Evolutionary conservation across 2,329 filamentous ascomycete species (phyloP).

Genomic region (Stemphylium vesicarium): DNA sequence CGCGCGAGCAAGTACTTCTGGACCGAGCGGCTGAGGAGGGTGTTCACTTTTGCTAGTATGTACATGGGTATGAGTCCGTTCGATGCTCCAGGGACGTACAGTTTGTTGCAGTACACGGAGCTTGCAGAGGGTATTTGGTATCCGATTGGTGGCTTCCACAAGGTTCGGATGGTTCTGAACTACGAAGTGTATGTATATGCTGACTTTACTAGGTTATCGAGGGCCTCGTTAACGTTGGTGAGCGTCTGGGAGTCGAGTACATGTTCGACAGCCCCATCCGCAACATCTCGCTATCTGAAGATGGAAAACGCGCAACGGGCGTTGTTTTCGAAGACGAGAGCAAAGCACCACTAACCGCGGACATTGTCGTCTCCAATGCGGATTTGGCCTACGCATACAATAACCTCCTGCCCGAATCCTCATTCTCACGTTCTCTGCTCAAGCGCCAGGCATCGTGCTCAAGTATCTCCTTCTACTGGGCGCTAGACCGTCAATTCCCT

Average conservation of each 20-base stretch:
- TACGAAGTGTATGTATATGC: neutral
- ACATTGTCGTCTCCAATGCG: constrained; percentile 73
- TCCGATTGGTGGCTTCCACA: constrained; percentile 73
- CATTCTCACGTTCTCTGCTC: constrained; percentile 51
- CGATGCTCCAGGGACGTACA: constrained; percentile 77
- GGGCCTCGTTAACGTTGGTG: constrained; percentile 67
- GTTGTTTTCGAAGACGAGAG: constrained; percentile 64
- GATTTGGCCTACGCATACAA: constrained; percentile 78
- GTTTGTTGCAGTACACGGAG: constrained; percentile 76
- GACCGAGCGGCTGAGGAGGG: constrained; percentile 70
- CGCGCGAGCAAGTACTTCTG: constrained; percentile 71
- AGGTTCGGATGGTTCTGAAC: constrained; percentile 48
- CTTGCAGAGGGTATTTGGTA: constrained; percentile 79
- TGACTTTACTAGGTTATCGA: constrained; percentile 56
- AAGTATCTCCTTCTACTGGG: constrained; percentile 80
- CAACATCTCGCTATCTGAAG: constrained; percentile 60
- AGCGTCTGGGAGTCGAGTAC: constrained; percentile 68
- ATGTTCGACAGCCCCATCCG: constrained; percentile 65
- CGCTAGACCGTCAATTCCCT: constrained; percentile 64
- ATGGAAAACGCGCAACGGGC: constrained; percentile 63
- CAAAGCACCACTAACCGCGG: constrained; percentile 62
- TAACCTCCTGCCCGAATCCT: constrained; percentile 66
- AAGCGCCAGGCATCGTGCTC: constrained; percentile 69
- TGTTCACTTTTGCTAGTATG: constrained; percentile 81
- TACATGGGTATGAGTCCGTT: constrained; percentile 84